A percentile compares a stretch with the other conserved stretches of the same genome.
Conservation (phyloP, 495 filamentous ascomycete genomes). For the Saxophila tyrrhenica region DNA sequence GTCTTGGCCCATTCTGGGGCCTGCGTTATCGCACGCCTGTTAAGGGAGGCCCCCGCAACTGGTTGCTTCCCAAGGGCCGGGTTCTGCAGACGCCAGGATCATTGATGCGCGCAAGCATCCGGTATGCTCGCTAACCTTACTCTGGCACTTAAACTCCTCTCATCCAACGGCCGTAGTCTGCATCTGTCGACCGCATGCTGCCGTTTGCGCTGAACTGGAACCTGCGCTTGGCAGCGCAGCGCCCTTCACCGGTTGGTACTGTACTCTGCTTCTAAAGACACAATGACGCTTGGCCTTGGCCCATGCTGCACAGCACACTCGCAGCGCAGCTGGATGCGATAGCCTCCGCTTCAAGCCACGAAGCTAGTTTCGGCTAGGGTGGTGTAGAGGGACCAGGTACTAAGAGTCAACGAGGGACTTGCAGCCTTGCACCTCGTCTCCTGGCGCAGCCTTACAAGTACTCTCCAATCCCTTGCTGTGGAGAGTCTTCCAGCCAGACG, state of each 20-base stretch:
- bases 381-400: neutral
- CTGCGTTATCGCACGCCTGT: neutral
- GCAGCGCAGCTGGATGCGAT: neutral
- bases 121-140: neutral
- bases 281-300: no score
- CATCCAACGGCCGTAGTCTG: neutral
- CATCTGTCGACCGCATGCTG: neutral
- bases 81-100: neutral
- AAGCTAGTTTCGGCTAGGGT: neutral
- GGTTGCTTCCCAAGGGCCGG: neutral
- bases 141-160: neutral
- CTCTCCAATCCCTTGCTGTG: no score
- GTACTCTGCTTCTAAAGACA: neutral
- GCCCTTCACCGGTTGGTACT: neutral
- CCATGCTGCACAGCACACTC: no score
- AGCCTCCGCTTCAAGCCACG: neutral
- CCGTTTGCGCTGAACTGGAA: neutral
- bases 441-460: neutral
- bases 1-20: neutral
- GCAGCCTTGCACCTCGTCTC: neutral
- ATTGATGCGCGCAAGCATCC: neutral
- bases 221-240: neutral
- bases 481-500: neutral
- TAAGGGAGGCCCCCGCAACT: neutral
- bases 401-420: neutral